Evolutionary conservation across 2,329 filamentous ascomycete species (phyloP).

Genomic region (Spiromastix sp.): DNA sequence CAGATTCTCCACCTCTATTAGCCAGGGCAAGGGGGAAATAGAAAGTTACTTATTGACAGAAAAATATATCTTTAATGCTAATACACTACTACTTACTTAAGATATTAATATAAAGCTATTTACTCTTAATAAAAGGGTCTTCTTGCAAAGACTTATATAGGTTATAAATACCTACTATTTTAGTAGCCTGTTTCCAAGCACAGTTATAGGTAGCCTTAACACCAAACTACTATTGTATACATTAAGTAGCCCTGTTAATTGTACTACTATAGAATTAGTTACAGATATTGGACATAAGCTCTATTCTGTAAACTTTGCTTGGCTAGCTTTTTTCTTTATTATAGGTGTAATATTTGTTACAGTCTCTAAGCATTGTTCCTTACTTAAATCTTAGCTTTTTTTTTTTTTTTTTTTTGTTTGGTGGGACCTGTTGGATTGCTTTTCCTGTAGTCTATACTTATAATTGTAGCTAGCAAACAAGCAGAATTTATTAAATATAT

Average conservation of each 20-base stretch:
- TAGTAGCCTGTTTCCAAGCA: constrained; percentile 5
- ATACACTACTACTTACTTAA: constrained; percentile 3
- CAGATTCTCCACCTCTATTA: neutral
- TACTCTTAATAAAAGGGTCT: neutral
- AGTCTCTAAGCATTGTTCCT: no score
- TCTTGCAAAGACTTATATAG: constrained; percentile 5
- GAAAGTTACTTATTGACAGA: neutral
- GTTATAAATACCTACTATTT: constrained; percentile 7
- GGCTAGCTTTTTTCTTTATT: constrained; percentile 2
- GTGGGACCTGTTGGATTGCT: no score
- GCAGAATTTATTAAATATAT: no score
- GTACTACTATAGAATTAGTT: constrained; percentile 1
- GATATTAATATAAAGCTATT: neutral
- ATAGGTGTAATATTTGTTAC: neutral
- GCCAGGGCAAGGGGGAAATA: neutral
- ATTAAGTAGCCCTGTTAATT: constrained; percentile 1
- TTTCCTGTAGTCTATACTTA: no score
- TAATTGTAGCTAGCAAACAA: no score
- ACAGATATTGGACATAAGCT: neutral
- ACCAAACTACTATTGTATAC: constrained; percentile 1
- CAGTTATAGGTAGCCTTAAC: constrained; percentile 2
- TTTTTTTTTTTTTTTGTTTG: no score
- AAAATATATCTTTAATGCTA: constrained; percentile 5
- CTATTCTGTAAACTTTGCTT: constrained; percentile 1
- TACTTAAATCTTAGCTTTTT: no score